phyloP scores from a whole-genome alignment of 441 rosid genomes.

The Croton setiger region DNA sequence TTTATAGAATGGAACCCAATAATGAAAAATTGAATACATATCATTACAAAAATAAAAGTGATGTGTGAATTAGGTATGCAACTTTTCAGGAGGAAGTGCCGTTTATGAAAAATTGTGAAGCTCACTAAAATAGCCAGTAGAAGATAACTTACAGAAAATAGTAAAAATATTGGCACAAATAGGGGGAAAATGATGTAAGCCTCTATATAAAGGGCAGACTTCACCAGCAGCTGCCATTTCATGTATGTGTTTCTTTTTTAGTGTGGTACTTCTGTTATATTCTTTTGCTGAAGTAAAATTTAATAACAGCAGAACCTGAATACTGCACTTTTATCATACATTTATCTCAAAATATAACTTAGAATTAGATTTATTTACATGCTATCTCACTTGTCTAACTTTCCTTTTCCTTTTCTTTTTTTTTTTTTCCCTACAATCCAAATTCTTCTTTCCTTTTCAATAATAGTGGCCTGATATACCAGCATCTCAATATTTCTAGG shows the following conservation, averaged over 20 bases:
- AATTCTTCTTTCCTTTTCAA: slow-evolving; percentile 26
- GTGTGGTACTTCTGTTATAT: slow-evolving; percentile 20
- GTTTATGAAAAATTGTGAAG: slow-evolving; percentile 26
- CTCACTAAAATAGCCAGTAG: slow-evolving; percentile 23
- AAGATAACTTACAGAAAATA: slow-evolving; percentile 22
- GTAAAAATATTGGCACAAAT: neutral
- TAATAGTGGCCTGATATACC: slow-evolving; percentile 6
- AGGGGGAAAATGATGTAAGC: slow-evolving; percentile 1
- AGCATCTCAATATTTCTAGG: slow-evolving; percentile 20
- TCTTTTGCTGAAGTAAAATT: slow-evolving; percentile 18
- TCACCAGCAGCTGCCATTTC: too few relatives aligned
- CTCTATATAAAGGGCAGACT: too few relatives aligned
- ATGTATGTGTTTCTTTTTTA: slow-evolving; percentile 19
- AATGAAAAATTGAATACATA: neutral
- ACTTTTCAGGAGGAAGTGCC: slow-evolving; percentile 4
- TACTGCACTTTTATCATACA: slow-evolving; percentile 20
- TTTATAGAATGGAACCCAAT: neutral
- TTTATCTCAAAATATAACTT: slow-evolving; percentile 14
- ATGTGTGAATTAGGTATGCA: neutral
- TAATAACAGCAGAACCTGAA: slow-evolving; percentile 34
- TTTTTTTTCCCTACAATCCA: neutral
- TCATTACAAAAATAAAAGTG: neutral
- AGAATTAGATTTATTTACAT: slow-evolving; percentile 41
- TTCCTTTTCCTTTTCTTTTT: slow-evolving; percentile 9
- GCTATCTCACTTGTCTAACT: slow-evolving; percentile 35